Evolutionary conservation across 805 yeast species (phyloP).

Genomic region (Debaryomyces tyrocola): DNA sequence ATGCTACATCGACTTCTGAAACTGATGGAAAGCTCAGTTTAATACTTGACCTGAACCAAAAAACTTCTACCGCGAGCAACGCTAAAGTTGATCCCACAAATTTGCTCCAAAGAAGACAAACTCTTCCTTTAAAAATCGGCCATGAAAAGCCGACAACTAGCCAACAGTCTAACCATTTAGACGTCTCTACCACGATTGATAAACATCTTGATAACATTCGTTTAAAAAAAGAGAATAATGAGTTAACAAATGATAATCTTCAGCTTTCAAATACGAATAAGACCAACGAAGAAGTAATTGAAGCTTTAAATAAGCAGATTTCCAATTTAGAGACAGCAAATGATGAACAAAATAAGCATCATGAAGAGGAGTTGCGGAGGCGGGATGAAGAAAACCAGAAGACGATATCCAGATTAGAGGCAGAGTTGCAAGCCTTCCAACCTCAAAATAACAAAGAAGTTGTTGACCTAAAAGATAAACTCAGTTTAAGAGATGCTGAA

Average conservation of each 20-base stretch:
- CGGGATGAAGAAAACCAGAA: conserved; percentile 10
- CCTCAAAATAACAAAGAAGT: conserved; percentile 5
- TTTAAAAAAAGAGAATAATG: conserved; percentile 30
- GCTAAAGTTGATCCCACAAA: conserved; percentile 24
- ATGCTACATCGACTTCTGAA: conserved; percentile 7
- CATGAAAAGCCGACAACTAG: not conserved
- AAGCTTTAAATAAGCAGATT: conserved; percentile 6
- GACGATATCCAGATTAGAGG: conserved; percentile 1
- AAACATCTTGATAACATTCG: conserved; percentile 44
- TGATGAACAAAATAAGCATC: conserved; percentile 1
- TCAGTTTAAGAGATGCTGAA: conserved; percentile 11
- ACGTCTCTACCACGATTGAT: conserved; percentile 39
- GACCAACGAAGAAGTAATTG: conserved; percentile 7
- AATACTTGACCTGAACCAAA: conserved; percentile 3
- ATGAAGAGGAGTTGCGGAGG: not conserved
- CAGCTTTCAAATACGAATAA: conserved; percentile 10
- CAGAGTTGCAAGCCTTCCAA: not conserved
- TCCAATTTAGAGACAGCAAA: conserved; percentile 4
- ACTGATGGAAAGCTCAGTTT: not conserved
- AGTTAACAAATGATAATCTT: conserved; percentile 13
- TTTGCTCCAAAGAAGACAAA: conserved; percentile 21
- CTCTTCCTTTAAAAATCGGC: not conserved
- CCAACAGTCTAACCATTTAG: conserved; percentile 21
- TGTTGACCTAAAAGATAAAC: conserved; percentile 6
- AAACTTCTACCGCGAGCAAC: not conserved